Conservation (phyloP, 2,329 filamentous ascomycete genomes). For the Ophiostoma piceae region DNA sequence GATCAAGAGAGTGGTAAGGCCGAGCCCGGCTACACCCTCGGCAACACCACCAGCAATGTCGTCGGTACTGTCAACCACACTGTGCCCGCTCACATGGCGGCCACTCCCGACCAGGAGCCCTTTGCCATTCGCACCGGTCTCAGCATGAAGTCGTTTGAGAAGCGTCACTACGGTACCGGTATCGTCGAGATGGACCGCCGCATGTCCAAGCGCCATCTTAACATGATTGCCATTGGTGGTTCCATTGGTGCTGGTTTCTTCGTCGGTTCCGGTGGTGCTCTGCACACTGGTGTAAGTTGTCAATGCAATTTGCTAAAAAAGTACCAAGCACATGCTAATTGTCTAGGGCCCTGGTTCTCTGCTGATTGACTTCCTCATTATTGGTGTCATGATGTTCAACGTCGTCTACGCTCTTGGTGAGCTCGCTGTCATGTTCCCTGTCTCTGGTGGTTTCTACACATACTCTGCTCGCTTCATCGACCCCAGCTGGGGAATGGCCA, state of each 20-base stretch:
- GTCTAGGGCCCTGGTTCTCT: conserved; percentile 40
- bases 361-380: conserved; percentile 48
- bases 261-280: conserved; percentile 51
- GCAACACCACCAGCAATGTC: conserved; percentile 9
- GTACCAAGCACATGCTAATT: not conserved
- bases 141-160: conserved; percentile 40
- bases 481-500: conserved; percentile 32
- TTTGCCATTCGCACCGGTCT: conserved; percentile 40
- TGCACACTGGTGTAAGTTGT: conserved; percentile 42
- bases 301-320: not conserved
- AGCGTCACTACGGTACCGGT: conserved; percentile 36
- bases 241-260: conserved; percentile 60
- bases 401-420: conserved; percentile 59
- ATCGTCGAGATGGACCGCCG: conserved; percentile 38
- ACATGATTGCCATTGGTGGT: conserved; percentile 36
- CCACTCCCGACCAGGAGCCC: conserved; percentile 30
- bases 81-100: conserved; percentile 17
- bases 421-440: conserved; percentile 50
- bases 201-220: conserved; percentile 29
- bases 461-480: conserved; percentile 55
- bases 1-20: conserved; percentile 6
- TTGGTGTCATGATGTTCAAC: conserved; percentile 57
- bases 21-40: not conserved
- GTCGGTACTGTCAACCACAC: conserved; percentile 5
- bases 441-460: conserved; percentile 55